Evolutionary conservation across 1,139 yeast genomes (phyloP).

Genomic region (Suhomyces taliae): DNA sequence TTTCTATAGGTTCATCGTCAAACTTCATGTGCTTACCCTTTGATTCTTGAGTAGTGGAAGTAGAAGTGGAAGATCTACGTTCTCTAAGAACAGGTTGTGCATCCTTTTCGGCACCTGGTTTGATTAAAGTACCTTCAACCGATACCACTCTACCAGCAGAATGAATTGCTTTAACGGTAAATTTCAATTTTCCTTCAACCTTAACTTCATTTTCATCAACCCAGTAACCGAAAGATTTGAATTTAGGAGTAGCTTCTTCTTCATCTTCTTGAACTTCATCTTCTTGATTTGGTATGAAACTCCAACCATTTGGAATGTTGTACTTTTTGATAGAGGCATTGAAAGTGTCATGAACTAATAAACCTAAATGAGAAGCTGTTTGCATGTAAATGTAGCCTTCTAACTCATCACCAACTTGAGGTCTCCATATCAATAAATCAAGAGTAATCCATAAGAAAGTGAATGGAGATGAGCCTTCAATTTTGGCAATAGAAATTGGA

Average conservation of each 20-base stretch:
- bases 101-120: slow-evolving; percentile 60
- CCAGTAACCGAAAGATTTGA: slow-evolving; percentile 82
- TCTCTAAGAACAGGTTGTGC: slow-evolving; percentile 50
- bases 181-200: slow-evolving; percentile 77
- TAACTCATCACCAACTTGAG: slow-evolving; percentile 75
- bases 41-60: slow-evolving; percentile 17
- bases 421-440: slow-evolving; percentile 88
- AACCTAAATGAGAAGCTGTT: slow-evolving; percentile 92
- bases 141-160: slow-evolving; percentile 81
- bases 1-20: slow-evolving; percentile 32
- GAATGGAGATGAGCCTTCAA: slow-evolving; percentile 83
- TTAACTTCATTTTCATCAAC: slow-evolving; percentile 68
- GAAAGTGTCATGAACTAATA: slow-evolving; percentile 87
- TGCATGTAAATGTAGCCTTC: slow-evolving; percentile 91
- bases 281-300: slow-evolving; percentile 73
- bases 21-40: slow-evolving; percentile 42
- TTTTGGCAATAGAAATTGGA: slow-evolving; percentile 51
- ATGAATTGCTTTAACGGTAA: slow-evolving; percentile 70
- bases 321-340: slow-evolving; percentile 88
- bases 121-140: slow-evolving; percentile 77
- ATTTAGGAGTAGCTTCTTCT: slow-evolving; percentile 15
- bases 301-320: slow-evolving; percentile 82
- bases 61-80: slow-evolving; percentile 24
- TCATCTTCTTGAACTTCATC: slow-evolving; percentile 45
- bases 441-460: slow-evolving; percentile 83